These are phyloP conservation scores for Potentilla sterilis DNA, from an alignment of 306 rosid species.

Conservation along the genomic window DNA sequence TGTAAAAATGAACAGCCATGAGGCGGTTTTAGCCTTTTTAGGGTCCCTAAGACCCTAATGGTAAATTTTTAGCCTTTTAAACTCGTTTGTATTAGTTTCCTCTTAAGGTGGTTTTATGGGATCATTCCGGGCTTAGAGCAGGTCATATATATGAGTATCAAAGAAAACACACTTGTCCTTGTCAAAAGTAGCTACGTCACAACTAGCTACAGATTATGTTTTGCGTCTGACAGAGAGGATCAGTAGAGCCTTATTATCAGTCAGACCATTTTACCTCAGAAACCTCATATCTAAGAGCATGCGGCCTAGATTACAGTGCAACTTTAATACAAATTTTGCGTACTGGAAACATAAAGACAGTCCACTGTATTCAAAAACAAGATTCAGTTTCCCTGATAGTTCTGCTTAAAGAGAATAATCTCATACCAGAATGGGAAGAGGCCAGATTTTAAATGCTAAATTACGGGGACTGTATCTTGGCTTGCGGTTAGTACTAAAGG, in stretches of 20 bases:
- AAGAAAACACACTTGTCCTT: neutral
- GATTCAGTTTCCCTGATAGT: neutral
- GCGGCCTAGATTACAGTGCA: neutral
- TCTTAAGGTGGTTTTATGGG: neutral
- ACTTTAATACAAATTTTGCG: neutral
- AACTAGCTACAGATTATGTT: neutral
- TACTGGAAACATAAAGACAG: neutral
- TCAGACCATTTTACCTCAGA: neutral
- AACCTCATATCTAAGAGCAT: neutral
- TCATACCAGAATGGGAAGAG: neutral
- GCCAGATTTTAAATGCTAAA: neutral
- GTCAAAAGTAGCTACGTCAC: neutral
- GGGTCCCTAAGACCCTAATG: no score
- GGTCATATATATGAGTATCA: neutral
- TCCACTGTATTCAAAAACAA: neutral
- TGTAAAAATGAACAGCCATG: neutral
- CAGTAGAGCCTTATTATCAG: neutral
- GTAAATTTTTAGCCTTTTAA: neutral
- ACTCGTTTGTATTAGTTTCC: neutral
- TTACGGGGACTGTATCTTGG: neutral
- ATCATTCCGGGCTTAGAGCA: neutral
- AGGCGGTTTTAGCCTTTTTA: no score
- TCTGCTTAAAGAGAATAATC: neutral
- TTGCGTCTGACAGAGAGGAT: neutral
- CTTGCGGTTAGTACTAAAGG: neutral